A percentile compares a stretch with the other conserved stretches of the same genome.
phyloP scores from a whole-genome alignment of 257 asterid genomes.

The Echites panduratus region DNA sequence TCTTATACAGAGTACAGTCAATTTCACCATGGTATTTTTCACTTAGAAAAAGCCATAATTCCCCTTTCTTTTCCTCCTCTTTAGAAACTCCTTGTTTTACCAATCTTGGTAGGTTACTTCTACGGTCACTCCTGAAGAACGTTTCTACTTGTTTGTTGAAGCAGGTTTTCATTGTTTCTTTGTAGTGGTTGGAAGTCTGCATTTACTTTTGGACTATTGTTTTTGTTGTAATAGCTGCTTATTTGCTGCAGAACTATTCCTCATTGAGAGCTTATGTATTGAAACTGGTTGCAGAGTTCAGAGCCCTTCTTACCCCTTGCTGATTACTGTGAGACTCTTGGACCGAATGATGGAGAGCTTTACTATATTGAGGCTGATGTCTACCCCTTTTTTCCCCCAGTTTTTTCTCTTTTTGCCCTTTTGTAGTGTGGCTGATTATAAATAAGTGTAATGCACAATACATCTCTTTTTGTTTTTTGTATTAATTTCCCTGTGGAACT shows the following conservation, averaged over 20 bases:
- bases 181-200: not conserved
- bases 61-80: not conserved
- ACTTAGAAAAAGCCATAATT: not conserved
- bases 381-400: not conserved
- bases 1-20: not conserved
- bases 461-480: constrained; percentile 3
- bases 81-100: not conserved
- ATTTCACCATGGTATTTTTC: not conserved
- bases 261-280: constrained; percentile 14
- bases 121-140: not conserved
- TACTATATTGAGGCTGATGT: constrained; percentile 8
- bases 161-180: not conserved
- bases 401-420: not conserved
- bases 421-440: constrained; percentile 14
- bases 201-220: not conserved
- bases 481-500: not conserved
- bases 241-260: constrained; percentile 9
- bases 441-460: constrained; percentile 12
- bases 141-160: not conserved
- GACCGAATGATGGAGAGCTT: constrained; percentile 3
- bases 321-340: not conserved
- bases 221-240: constrained; percentile 4
- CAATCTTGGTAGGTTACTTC: not conserved
- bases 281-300: constrained; percentile 7
- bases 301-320: not conserved